A percentile compares a stretch with the other conserved stretches of the same genome.
Conservation (phyloP, 805 yeast genomes). For the Priceomyces haplophilus region DNA sequence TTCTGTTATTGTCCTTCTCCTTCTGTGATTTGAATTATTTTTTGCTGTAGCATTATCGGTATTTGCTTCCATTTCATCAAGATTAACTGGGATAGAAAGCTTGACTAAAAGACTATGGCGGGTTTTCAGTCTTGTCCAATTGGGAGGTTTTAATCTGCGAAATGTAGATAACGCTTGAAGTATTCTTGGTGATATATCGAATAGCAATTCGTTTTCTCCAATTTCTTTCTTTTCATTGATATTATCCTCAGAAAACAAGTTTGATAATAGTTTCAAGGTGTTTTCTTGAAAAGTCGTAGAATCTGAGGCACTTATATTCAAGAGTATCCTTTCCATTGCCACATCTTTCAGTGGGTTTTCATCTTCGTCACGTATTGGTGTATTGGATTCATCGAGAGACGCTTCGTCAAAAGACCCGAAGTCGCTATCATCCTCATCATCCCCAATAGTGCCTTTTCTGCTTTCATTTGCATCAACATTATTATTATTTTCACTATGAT, state of each 20-base stretch:
- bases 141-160: constrained; percentile 54
- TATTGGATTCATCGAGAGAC: constrained; percentile 23
- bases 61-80: constrained; percentile 46
- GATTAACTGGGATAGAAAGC: constrained; percentile 70
- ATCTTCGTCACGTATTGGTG: not conserved
- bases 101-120: constrained; percentile 61
- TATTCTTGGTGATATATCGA: constrained; percentile 21
- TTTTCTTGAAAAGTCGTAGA: not conserved
- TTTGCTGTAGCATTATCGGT: not conserved
- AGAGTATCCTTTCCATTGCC: constrained; percentile 1
- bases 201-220: not conserved
- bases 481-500: not conserved
- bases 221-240: not conserved
- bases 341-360: not conserved
- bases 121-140: constrained; percentile 67
- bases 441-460: constrained; percentile 8
- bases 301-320: not conserved
- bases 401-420: constrained; percentile 40
- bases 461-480: not conserved
- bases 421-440: constrained; percentile 30
- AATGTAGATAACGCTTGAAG: constrained; percentile 46
- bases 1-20: constrained; percentile 25
- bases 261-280: not conserved
- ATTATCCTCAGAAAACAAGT: not conserved
- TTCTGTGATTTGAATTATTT: constrained; percentile 1